A percentile compares a stretch with the other conserved stretches of the same genome.
Conservation (phyloP, 148 eudicot genomes). For the Chenopodium quinoa region DNA sequence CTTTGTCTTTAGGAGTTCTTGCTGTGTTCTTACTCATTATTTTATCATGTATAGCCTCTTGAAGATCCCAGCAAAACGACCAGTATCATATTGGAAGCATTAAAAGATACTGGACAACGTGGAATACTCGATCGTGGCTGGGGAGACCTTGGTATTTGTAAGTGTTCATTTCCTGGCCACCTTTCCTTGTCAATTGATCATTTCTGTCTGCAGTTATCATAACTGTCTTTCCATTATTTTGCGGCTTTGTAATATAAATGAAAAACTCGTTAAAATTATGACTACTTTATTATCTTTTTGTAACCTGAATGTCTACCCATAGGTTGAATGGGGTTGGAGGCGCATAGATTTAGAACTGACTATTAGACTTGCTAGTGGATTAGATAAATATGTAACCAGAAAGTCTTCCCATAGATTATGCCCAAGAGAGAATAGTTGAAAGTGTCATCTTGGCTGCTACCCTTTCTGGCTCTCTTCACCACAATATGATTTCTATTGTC, state of each 20-base stretch:
- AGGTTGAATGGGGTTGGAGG: too few species aligned
- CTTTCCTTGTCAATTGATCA: slow-evolving; percentile 9
- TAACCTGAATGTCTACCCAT: too few species aligned
- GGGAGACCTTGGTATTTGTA: slow-evolving; percentile 95
- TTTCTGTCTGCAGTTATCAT: not conserved
- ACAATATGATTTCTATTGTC: not conserved
- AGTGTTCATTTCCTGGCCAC: slow-evolving; percentile 30
- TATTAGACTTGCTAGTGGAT: too few species aligned
- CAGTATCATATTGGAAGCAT: slow-evolving; percentile 74
- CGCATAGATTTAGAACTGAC: too few species aligned
- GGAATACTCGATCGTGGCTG: slow-evolving; percentile 95
- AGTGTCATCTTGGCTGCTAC: too few species aligned
- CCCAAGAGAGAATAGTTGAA: too few species aligned
- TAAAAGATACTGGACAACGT: slow-evolving; percentile 80
- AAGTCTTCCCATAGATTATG: too few species aligned
- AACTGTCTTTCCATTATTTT: not conserved
- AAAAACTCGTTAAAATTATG: not conserved
- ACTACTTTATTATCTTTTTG: not conserved
- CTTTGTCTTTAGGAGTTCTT: not conserved
- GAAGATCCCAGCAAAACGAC: slow-evolving; percentile 80
- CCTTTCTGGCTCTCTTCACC: too few species aligned
- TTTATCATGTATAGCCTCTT: slow-evolving; percentile 56
- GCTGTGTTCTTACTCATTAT: not conserved
- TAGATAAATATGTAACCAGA: too few species aligned
- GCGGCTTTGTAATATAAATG: not conserved